Evolutionary conservation across 768 basidiomycete species (phyloP).

Genomic region (Auriscalpium microsporum): DNA sequence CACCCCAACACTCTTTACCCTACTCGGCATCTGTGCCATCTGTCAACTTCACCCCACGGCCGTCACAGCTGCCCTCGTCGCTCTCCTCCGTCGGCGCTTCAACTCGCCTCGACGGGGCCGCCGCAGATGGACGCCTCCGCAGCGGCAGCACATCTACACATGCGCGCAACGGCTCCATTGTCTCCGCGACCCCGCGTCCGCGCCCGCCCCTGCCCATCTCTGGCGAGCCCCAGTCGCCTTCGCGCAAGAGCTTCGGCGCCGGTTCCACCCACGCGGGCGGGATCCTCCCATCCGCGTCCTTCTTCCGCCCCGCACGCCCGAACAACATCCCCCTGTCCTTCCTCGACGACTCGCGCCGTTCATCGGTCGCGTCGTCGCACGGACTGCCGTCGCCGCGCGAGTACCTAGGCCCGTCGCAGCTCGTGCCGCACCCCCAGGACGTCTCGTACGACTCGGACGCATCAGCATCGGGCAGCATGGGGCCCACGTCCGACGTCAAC

Average conservation of each 20-base stretch:
- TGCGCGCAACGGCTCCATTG: slow-evolving; percentile 6
- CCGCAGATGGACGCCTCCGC: slow-evolving; percentile 2
- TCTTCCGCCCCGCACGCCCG: slow-evolving; percentile 67
- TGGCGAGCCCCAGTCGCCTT: slow-evolving; percentile 10
- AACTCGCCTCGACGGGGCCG: slow-evolving; percentile 7
- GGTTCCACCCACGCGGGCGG: slow-evolving; percentile 57
- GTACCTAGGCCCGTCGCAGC: slow-evolving; percentile 24
- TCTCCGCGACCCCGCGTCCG: slow-evolving; percentile 10
- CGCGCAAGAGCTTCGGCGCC: slow-evolving; percentile 5
- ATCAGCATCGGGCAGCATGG: slow-evolving; percentile 25
- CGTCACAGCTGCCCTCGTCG: slow-evolving; percentile 14
- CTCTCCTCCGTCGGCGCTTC: slow-evolving; percentile 14
- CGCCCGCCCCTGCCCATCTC: not conserved
- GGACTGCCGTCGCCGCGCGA: slow-evolving; percentile 10
- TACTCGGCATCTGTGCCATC: slow-evolving; percentile 12
- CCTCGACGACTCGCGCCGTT: slow-evolving; percentile 23
- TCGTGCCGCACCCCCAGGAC: slow-evolving; percentile 31
- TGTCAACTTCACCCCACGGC: slow-evolving; percentile 10
- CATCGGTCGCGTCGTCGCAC: slow-evolving; percentile 23
- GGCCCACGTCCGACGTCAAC: slow-evolving; percentile 15
- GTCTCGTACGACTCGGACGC: slow-evolving; percentile 38
- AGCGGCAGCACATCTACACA: slow-evolving; percentile 3
- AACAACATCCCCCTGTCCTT: slow-evolving; percentile 35
- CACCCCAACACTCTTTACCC: slow-evolving; percentile 15
- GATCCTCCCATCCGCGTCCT: slow-evolving; percentile 70